phyloP scores from a whole-genome alignment of 2,329 filamentous ascomycete species.

The Colletotrichum costaricense region DNA sequence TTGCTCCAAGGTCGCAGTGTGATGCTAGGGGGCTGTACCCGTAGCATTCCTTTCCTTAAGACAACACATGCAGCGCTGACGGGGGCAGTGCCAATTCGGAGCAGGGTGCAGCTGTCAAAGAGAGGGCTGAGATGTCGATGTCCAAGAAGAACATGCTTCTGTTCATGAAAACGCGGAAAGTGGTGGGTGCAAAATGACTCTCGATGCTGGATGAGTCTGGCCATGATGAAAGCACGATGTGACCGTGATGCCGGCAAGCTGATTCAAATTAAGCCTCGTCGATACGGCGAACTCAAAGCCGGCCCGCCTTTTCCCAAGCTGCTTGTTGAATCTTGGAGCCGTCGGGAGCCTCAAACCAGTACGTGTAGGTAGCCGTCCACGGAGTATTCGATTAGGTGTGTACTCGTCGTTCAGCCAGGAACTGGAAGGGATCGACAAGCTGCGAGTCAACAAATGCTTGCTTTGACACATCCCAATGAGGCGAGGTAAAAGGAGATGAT shows the following conservation, averaged over 20 bases:
- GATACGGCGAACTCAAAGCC: background rate
- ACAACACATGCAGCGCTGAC: background rate
- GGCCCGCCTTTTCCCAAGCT: background rate
- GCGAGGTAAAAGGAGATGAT: background rate
- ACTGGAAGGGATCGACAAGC: constrained; percentile 22
- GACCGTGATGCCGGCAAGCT: constrained; percentile 18
- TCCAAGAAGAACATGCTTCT: background rate
- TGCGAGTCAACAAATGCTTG: background rate
- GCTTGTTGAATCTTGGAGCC: background rate
- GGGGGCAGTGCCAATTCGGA: background rate
- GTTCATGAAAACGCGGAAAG: background rate
- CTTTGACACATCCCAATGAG: background rate
- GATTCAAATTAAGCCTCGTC: background rate
- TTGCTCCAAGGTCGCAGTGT: background rate
- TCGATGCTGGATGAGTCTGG: background rate
- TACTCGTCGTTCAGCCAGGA: constrained; percentile 4
- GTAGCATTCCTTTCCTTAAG: background rate
- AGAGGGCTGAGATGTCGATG: background rate
- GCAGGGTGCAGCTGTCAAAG: background rate
- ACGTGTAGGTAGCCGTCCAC: background rate
- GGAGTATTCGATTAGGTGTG: too few species aligned
- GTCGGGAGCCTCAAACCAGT: too few species aligned
- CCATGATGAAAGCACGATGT: background rate
- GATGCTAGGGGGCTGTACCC: background rate
- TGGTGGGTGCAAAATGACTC: background rate